These are phyloP conservation scores for Rhytidiadelphus loreus DNA, from an alignment of 225 moss, liverwort and hornwort species.

Conservation along the genomic window DNA sequence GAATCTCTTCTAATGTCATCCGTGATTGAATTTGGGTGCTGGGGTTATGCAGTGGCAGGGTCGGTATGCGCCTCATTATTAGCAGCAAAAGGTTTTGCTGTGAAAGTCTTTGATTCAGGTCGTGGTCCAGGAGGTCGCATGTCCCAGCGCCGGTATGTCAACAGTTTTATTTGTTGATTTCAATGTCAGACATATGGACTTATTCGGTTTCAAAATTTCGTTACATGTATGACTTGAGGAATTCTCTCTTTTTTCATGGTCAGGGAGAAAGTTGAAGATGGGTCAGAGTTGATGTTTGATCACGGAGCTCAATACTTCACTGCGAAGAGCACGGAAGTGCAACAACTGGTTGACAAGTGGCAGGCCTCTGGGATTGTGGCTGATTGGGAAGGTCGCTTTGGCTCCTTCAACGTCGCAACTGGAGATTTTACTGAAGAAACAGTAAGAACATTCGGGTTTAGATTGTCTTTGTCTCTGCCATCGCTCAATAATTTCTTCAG, in stretches of 20 bases:
- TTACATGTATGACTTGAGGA: not conserved
- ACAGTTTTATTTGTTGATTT: not conserved
- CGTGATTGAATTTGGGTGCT: not conserved
- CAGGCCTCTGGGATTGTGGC: slow-evolving; percentile 61
- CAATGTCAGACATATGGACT: not conserved
- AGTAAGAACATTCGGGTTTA: slow-evolving; percentile 31
- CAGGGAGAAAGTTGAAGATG: slow-evolving; percentile 64
- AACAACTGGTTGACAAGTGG: slow-evolving; percentile 75
- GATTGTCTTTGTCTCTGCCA: not conserved
- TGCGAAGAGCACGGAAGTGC: slow-evolving; percentile 59
- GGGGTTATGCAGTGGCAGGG: slow-evolving; percentile 61
- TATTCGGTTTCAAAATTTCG: not conserved
- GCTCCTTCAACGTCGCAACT: slow-evolving; percentile 46
- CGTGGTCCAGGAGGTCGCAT: slow-evolving; percentile 93
- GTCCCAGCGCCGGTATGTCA: slow-evolving; percentile 69
- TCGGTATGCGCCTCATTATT: slow-evolving; percentile 74
- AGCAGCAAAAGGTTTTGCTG: slow-evolving; percentile 65
- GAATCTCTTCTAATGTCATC: not conserved
- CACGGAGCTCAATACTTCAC: slow-evolving; percentile 94
- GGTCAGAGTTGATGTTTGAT: slow-evolving; percentile 77
- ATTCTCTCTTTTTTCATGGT: not conserved
- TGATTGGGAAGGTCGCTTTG: slow-evolving; percentile 70
- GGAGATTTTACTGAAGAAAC: slow-evolving; percentile 60
- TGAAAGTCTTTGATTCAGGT: slow-evolving; percentile 72
- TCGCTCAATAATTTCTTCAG: not conserved